A percentile compares a stretch with the other conserved stretches of the same genome.
These are phyloP conservation scores for Bruguiera hainesii DNA, from an alignment of 441 rosid genomes.

Conservation along the genomic window DNA sequence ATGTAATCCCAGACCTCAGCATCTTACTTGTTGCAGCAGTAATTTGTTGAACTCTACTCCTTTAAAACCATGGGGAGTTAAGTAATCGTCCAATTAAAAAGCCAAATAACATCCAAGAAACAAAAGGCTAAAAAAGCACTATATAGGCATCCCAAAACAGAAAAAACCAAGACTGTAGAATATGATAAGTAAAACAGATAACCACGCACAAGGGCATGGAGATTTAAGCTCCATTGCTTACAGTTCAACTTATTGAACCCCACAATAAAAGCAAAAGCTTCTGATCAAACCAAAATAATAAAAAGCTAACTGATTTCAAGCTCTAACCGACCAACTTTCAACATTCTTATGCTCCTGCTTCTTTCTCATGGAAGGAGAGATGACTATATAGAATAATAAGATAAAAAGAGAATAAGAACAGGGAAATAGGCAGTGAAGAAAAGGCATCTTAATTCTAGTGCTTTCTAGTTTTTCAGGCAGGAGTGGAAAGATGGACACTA, in stretches of 20 bases:
- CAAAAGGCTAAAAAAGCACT: not conserved
- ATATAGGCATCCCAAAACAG: not conserved
- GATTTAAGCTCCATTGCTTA: not conserved
- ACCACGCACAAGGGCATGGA: not conserved
- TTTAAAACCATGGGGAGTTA: conserved; percentile 26
- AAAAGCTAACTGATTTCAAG: too few relatives aligned
- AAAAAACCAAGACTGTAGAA: not conserved
- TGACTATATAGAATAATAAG: not conserved
- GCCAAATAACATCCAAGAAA: not conserved
- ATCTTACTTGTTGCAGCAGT: conserved; percentile 47
- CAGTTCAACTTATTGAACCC: too few relatives aligned
- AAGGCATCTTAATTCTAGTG: too few relatives aligned
- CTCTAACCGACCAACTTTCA: too few relatives aligned
- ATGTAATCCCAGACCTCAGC: conserved; percentile 46
- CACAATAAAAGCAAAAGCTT: too few relatives aligned
- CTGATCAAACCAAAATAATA: too few relatives aligned
- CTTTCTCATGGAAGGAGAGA: not conserved
- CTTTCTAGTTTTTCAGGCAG: too few relatives aligned
- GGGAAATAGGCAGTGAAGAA: not conserved
- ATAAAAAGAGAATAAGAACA: not conserved
- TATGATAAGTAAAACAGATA: not conserved
- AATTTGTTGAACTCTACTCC: conserved; percentile 64
- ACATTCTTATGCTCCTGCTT: not conserved
- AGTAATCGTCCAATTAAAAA: conserved; percentile 14
- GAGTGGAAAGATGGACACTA: too few relatives aligned